Evolutionary conservation across 768 basidiomycete genomes (phyloP), one percentile per base, ranked within the genome.

Genomic region (Kwoniella botswanensis): DNA sequence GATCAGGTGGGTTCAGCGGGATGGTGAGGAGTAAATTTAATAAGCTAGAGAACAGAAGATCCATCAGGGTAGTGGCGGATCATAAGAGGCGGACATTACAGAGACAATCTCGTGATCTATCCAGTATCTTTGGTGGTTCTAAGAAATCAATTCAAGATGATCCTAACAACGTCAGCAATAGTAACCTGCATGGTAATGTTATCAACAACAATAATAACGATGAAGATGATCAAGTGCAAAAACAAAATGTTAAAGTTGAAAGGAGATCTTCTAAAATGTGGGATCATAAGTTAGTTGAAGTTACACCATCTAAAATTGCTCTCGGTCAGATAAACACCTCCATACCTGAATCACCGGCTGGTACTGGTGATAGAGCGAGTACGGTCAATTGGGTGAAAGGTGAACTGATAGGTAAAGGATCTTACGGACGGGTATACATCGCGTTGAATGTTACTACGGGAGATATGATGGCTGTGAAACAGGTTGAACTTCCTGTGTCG

Each of bases 381-480:
- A 94, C 94, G 54, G 94, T 98, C 86, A 96, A 95, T 82, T 98
- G 97, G 97, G 93, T 98, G 50, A 91, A 96, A 77, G 97, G 97
- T 63, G 94, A 98, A 84, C 87, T 98, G 46, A 98, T 99, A 72
- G 97, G 97, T 42, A 93, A 93, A 80, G 97, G 97, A 26, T 95
- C 94, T 13, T 99, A 95, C 78, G 97, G 97, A 13, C 89, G 92
- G 54, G 97, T 99, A 35, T 99, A 98, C 79, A 89, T 98, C 65
- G 97, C 93, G 18, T 86, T 98, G 69, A 98, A 98, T 82, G 93
- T 93, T 42, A 94, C 93, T 3, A 96, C 94, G 0, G 94, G 94
- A 68, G 95, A 98, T 84, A 96, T 98, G 93, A 94, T 98, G 78
- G 97, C 97, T 18, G 97, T 99, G 74, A 99, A 99, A 84, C 97